Conservation (phyloP, 108 stramenopile genomes). For the Parietichytrium sp. region DNA sequence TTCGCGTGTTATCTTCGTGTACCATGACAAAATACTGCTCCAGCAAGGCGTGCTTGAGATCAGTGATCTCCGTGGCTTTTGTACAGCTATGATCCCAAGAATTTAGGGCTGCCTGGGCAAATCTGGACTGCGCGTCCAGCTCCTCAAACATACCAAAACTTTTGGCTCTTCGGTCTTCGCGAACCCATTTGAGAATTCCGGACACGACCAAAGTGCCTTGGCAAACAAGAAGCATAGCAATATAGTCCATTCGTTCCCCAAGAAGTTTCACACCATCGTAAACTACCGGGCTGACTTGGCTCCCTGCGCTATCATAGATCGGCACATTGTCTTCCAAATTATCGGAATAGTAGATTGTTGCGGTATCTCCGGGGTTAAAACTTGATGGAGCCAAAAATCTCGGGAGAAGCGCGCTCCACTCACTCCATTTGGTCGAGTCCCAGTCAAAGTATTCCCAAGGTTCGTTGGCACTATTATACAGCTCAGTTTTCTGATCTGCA, state of each 20-base stretch:
- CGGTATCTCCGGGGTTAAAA: constrained; percentile 21
- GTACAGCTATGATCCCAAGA: constrained; percentile 11
- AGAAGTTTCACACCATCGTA: not conserved
- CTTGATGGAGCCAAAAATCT: not conserved
- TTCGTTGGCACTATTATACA: not conserved
- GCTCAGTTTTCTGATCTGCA: not conserved
- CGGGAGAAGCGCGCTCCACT: not conserved
- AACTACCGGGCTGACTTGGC: not conserved
- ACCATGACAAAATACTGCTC: constrained; percentile 1
- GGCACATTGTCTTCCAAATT: not conserved
- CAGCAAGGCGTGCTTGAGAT: constrained; percentile 18
- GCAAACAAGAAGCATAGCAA: constrained; percentile 7
- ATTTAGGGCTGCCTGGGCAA: constrained; percentile 19
- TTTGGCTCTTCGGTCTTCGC: constrained; percentile 3
- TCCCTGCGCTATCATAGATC: not conserved
- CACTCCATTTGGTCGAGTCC: not conserved
- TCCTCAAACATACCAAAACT: constrained; percentile 37
- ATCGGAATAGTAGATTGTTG: not conserved
- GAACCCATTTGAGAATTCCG: not conserved
- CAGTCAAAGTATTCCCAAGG: not conserved
- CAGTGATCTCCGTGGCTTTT: not conserved
- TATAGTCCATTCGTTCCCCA: constrained; percentile 37
- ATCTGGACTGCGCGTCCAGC: not conserved
- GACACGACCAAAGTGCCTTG: not conserved
- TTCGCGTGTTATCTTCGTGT: not conserved